Conservation (phyloP, 768 basidiomycete species). For the Mycena venus region DNA sequence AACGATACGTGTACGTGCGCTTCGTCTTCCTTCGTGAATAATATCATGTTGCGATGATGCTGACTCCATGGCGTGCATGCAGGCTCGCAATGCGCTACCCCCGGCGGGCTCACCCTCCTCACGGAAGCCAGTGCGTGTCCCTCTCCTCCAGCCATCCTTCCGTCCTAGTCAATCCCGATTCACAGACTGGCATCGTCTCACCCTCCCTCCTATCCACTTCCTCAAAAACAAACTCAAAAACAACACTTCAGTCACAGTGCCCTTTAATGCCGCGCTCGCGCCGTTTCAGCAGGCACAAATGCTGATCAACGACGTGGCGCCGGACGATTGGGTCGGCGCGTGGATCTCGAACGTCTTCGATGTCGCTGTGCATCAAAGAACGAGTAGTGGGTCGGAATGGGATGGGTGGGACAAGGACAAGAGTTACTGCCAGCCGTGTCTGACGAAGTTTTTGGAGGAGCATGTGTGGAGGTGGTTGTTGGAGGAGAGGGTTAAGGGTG, state of each 20-base stretch:
- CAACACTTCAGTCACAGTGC: not conserved
- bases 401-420: not conserved
- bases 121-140: slow-evolving; percentile 8
- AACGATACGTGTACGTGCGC: not conserved
- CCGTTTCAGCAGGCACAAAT: not conserved
- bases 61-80: not conserved
- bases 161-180: not conserved
- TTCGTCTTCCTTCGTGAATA: not conserved
- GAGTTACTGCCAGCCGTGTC: slow-evolving; percentile 21
- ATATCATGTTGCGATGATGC: not conserved
- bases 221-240: slow-evolving; percentile 2
- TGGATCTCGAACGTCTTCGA: not conserved
- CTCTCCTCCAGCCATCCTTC: not conserved
- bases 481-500: not conserved
- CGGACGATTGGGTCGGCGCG: not conserved
- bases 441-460: slow-evolving; percentile 16
- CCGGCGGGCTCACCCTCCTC: slow-evolving; percentile 10
- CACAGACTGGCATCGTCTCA: slow-evolving; percentile 14
- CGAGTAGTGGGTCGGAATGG: not conserved
- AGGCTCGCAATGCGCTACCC: slow-evolving; percentile 27
- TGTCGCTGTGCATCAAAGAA: not conserved
- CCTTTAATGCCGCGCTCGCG: not conserved
- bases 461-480: slow-evolving; percentile 24
- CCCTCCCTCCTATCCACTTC: not conserved
- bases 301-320: not conserved